Base-by-base conservation (phyloP, 2,329 filamentous ascomycete genomes). In the Drechslerella coelobrocha region DNA sequence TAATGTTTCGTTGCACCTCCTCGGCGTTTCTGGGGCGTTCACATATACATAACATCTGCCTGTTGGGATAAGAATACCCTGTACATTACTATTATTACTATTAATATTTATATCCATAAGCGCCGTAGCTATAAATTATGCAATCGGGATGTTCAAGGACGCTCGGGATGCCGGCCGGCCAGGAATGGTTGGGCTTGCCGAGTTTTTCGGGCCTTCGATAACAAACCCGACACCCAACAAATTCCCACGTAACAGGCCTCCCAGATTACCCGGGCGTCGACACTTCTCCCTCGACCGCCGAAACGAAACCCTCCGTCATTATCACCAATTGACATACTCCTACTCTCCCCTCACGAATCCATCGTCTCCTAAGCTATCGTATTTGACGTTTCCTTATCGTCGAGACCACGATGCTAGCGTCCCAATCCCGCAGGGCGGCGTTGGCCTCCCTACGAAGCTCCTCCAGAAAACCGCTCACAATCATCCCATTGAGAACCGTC, bases 181-280 rank as follows among this genome's bases (percentile, higher is more conserved):
- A 26, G 14, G n/a, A 53, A 29, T 54, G 53, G 66, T 71, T 71
- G 66, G 48, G 66, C 59, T 10, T 45, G 45, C 66, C 66, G 66
- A 71, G 17, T 71, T 71, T 63, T 63, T 63, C 59, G 66, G 59
- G 41, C 17, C 29, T 47, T 53, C 45, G 34, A 37, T 24, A 41
- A n/a, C 19, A 27, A 29, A 21, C 37, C 53, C 52, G 59, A 47
- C 53, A 59, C 66, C 66, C 66, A 71, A 71, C 66, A 71, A 71
- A 71, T 59, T 63, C 66, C 66, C 66, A 71, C 59, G 66, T 71
- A 71, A 54, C 59, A 62, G 54, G 3, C 31, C 39, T 24, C n/a
- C 29, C 43, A 51, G 17, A 39, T 31, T 31, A 43, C 26, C 47
- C 27, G 24, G 48, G 23, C 24, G 37, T 10, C 39, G 43, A 41